A percentile compares a stretch with the other conserved stretches of the same genome.
Evolutionary conservation across 768 basidiomycete species (phyloP).

Genomic region (Lentinula lateritia): DNA sequence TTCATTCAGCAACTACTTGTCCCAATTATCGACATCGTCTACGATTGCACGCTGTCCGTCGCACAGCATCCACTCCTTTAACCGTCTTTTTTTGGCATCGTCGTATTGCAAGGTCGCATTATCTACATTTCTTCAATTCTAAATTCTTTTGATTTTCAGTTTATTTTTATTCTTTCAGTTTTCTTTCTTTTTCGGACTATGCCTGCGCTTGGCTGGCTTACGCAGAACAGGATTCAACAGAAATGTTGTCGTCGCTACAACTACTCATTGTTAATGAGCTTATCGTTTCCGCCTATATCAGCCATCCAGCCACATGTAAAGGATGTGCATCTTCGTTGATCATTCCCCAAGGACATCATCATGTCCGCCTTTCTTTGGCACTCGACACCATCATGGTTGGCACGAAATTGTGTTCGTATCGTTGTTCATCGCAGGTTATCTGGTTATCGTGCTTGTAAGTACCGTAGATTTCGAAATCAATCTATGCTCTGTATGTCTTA

Average conservation of each 20-base stretch:
- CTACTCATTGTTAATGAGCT: not conserved
- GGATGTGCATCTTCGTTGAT: too few relatives aligned
- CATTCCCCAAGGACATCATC: too few relatives aligned
- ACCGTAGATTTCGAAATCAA: not conserved
- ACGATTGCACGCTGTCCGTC: conserved; percentile 7
- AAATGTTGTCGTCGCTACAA: not conserved
- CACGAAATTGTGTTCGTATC: not conserved
- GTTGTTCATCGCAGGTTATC: not conserved
- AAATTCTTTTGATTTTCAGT: not conserved
- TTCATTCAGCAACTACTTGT: not conserved
- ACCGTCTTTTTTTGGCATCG: not conserved
- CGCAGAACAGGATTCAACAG: not conserved
- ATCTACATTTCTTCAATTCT: not conserved
- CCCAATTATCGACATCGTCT: not conserved
- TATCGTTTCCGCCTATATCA: not conserved
- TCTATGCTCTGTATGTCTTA: not conserved
- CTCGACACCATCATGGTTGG: too few relatives aligned
- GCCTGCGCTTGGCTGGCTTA: not conserved
- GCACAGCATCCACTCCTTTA: conserved; percentile 9
- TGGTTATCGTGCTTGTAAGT: not conserved
- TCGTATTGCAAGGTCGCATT: not conserved
- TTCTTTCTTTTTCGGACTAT: not conserved
- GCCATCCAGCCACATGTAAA: too few relatives aligned
- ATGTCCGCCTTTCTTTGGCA: too few relatives aligned
- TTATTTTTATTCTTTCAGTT: conserved; percentile 4